These are phyloP conservation scores for Geotrichum armillariae DNA, from an alignment of 1,139 yeast genomes.

Conservation along the genomic window DNA sequence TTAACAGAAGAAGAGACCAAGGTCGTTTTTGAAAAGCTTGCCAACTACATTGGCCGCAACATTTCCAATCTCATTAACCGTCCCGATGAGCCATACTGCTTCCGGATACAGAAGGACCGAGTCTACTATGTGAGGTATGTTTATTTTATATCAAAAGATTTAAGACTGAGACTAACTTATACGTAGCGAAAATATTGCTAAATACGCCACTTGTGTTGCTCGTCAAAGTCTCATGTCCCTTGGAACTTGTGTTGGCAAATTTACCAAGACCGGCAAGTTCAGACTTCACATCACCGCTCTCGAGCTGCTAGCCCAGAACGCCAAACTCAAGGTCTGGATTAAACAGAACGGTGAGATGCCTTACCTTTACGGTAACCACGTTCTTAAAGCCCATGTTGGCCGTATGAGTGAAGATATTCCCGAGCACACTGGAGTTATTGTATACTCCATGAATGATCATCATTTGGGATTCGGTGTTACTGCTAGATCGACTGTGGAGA, in stretches of 20 bases:
- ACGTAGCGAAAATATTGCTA: slow-evolving; percentile 68
- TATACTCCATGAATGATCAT: slow-evolving; percentile 86
- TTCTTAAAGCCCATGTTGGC: slow-evolving; percentile 93
- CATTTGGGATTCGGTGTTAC: slow-evolving; percentile 96
- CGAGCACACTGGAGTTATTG: slow-evolving; percentile 94
- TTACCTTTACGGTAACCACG: slow-evolving; percentile 92
- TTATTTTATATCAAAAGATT: neutral
- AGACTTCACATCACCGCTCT: slow-evolving; percentile 92
- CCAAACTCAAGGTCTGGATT: slow-evolving; percentile 94
- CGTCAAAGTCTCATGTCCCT: slow-evolving; percentile 88
- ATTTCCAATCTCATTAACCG: slow-evolving; percentile 85
- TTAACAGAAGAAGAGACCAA: slow-evolving; percentile 97
- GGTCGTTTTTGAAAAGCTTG: slow-evolving; percentile 92
- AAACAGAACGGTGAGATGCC: slow-evolving; percentile 99
- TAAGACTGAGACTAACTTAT: too few species aligned
- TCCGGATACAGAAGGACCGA: slow-evolving; percentile 92
- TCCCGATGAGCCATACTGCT: slow-evolving; percentile 88
- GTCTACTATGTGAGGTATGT: slow-evolving; percentile 73
- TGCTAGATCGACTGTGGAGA: slow-evolving; percentile 89
- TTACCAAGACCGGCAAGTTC: slow-evolving; percentile 96
- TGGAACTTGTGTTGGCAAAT: slow-evolving; percentile 92
- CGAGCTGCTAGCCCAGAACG: slow-evolving; percentile 78
- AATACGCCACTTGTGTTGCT: slow-evolving; percentile 85
- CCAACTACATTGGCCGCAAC: slow-evolving; percentile 94
- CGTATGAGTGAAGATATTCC: slow-evolving; percentile 97